Base-by-base conservation (phyloP, 2,329 filamentous ascomycete species). In the Hypoxylon sp. region DNA sequence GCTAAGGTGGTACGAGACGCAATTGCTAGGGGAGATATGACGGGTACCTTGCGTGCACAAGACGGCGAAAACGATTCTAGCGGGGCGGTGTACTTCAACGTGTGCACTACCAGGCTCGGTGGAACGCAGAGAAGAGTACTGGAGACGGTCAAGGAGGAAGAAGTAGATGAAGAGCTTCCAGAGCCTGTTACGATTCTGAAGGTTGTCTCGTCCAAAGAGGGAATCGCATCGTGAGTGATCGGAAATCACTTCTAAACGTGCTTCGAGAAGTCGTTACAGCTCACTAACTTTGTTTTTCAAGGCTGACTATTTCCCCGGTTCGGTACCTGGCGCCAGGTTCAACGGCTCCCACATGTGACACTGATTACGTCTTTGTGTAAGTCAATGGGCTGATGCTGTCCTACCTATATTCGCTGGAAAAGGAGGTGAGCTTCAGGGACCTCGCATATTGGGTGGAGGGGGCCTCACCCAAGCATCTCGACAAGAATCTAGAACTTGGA, bases 1-100 rank as follows among this genome's bases (percentile, higher is more conserved):
- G 63, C 73, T 2, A 67, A 63, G 8, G 70, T 69, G 11, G 74
- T 68, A 10, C 65, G 66, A 20, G 65, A 72, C 13, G 67, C 73
- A 0, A 2, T 75, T 13, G 53, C 48, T 5, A 14, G 27, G 6
- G 72, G 68, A 5, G 44, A 20, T n/a, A 64, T 71, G 61, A 63
- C n/a, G 3, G 74, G 72, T 8, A 51, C 55, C 14, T 58, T 67
- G 27, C 33, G 35, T 2, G 31, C 30, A 53, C 62, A 60, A 49
- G 48, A 48, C 25, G 22, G 35, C 37, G 25, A 22, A 20, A 7
- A 20, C 25, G 64, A 65, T 6, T 6, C 37, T 2, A 30, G n/a
- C 42, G 46, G 62, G 14, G 57, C 49, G 11, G 31, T 57, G 11
- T 70, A 68, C 50, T 70, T 60, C 54, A 35, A 33, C 20, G 14